phyloP scores from a whole-genome alignment of 331 rosid species.

The Spiraea crenata region DNA sequence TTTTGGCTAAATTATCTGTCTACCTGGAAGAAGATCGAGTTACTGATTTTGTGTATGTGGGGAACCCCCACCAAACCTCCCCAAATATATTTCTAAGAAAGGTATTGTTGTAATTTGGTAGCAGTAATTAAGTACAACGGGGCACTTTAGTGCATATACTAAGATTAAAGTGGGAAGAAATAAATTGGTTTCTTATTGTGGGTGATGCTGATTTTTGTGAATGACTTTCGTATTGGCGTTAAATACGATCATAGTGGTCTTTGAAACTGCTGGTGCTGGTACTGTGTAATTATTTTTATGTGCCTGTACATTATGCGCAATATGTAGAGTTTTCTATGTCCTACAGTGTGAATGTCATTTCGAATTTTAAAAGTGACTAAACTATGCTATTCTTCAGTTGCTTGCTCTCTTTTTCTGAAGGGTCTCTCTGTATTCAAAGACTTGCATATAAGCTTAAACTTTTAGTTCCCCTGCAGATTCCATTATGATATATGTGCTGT shows the following conservation, averaged over 20 bases:
- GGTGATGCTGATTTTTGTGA: not conserved
- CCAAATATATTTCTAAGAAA: not conserved
- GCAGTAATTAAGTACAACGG: not conserved
- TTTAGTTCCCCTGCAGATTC: slow-evolving; percentile 20
- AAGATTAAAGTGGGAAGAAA: too few relatives aligned
- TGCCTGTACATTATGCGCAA: not conserved
- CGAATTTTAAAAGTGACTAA: slow-evolving; percentile 4
- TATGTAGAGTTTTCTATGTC: too few relatives aligned
- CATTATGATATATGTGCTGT: slow-evolving; percentile 24
- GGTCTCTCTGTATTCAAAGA: not conserved
- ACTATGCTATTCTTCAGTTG: not conserved
- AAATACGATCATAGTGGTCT: not conserved
- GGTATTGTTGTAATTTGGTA: not conserved
- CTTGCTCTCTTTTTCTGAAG: not conserved
- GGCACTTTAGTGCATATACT: not conserved
- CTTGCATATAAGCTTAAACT: slow-evolving; percentile 5
- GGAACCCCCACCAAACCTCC: not conserved
- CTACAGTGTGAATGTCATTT: not conserved
- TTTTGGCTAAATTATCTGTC: not conserved
- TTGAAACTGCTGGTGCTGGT: not conserved
- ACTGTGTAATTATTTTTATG: not conserved
- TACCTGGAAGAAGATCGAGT: not conserved
- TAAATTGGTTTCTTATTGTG: not conserved
- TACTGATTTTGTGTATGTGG: not conserved
- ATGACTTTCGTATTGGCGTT: not conserved